Evolutionary conservation across 1,284 basidiomycete species (phyloP), one percentile per base, ranked within the genome.

Genomic region (Naganishia liquefaciens): DNA sequence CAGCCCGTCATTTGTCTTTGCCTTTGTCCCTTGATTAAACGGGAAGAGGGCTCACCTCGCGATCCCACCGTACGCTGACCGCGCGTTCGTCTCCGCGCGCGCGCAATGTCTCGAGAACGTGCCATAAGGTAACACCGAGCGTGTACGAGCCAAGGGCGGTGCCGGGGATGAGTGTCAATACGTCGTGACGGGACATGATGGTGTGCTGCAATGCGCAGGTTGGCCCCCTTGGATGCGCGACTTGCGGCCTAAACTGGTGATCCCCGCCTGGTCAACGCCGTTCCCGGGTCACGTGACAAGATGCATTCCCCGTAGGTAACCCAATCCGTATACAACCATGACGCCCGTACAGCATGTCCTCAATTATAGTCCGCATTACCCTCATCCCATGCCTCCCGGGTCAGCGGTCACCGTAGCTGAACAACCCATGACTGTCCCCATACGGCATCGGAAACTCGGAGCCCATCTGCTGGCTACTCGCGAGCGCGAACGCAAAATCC

Each of bases 51-150:
- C 73, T 82, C 53, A 84, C 79, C 69, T 90, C 88, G 11, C 85
- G 83, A 74, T 93, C 90, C 75, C 87, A 93, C 75, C 90, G 90
- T 70, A 93, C 80, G 68, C 92, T 89, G 50, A 92, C 84, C 71
- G 89, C 87, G 68, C 89, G 92, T 54, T 82, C 64, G 2, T 70
- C 72, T 69, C 77, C 77, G n/a, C 74, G 66, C 5, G 73, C 71
- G n/a, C 80, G 72, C 6, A 94, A 80, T 44, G 84, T 78, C 70
- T 91, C 88, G 54, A 93, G 81, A 15, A 91, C 81, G 33, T 84
- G 85, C 90, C 91, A 93, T 6, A 93, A 80, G 0, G 89, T 90
- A 53, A 87, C 82, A 43, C 91, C 91, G 90, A 66, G 37, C 5
- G 19, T 23, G 49, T 60, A 65, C 17, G 44, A 42, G 5, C 58